Evolutionary conservation across 352 stramenopile species (phyloP).

Genomic region (Poterioochromonas sp.): DNA sequence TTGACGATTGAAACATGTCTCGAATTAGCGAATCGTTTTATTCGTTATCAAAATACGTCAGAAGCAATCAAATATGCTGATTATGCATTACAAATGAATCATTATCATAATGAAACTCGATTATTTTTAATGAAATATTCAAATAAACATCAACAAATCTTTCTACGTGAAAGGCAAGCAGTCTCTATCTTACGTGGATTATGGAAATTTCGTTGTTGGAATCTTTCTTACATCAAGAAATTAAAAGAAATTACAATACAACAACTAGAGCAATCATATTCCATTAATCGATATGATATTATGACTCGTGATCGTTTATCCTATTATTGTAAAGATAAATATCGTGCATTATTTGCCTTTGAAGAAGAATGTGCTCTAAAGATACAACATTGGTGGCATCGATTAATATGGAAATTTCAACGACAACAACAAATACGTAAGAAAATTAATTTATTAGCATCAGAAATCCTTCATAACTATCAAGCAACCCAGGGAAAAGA

Average conservation of each 20-base stretch:
- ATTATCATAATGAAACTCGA: background rate
- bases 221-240: background rate
- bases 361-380: slow-evolving; percentile 8
- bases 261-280: background rate
- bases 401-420: background rate
- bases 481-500: too few relatives aligned
- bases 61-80: background rate
- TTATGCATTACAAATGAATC: background rate
- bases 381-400: background rate
- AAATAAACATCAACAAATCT: too few relatives aligned
- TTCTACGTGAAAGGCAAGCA: background rate
- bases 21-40: background rate
- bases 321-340: slow-evolving; percentile 17
- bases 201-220: background rate
- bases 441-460: background rate
- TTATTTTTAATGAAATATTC: too few relatives aligned
- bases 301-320: background rate
- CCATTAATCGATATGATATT: background rate
- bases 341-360: background rate
- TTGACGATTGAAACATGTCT: background rate
- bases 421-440: background rate
- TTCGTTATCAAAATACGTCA: background rate
- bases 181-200: background rate
- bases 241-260: background rate
- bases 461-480: background rate